Evolutionary conservation across 1,284 basidiomycete genomes (phyloP), one percentile per base, ranked within the genome.

Genomic region (Tilletia walkeri): DNA sequence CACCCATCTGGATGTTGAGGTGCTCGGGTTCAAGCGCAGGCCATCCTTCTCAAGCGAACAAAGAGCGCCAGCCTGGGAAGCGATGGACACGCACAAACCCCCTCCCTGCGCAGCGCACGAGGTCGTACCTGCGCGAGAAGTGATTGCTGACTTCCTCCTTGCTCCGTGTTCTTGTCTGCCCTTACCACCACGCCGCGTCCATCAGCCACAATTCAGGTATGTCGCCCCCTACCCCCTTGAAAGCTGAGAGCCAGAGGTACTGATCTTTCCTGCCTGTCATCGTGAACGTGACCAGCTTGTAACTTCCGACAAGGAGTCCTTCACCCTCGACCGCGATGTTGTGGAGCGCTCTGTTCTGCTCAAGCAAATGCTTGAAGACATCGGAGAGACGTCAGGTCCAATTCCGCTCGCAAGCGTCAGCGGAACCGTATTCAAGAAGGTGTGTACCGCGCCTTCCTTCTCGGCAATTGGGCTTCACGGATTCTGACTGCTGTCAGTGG

Each of bases 351-450:
- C 90, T 76, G 92, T 95, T 20, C 89, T 99, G 79, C 96, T 99
- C 86, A 97, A 96, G 88, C 94, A 96, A 87, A 97, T 99, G 95
- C 91, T 99, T 72, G 96, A 99, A 86, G 80, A 83, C 63, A 77
- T 83, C 47, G 81, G 79, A 67, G 81, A 81, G 69, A 75, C 77
- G 36, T 85, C 87, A 72, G 90, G 92, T 82, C 90, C 94, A 69
- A 99, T 99, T 83, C 96, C 96, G 66, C 87, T 99, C 10, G 94
- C 95, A 72, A 99, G 98, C 84, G 96, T 99, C 18, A 94, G 94
- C 9, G 93, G 95, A 6, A 92, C 91, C 76, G 96, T 99, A 5
- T 86, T 99, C 84, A 95, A 94, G 87, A 99, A 99, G 91, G 94
- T 92, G 72, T 72, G 79, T 61, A 45, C 16, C 30, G 10, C 18